Conservation (phyloP, 148 eudicot species). For the Polygonum maritimum region DNA sequence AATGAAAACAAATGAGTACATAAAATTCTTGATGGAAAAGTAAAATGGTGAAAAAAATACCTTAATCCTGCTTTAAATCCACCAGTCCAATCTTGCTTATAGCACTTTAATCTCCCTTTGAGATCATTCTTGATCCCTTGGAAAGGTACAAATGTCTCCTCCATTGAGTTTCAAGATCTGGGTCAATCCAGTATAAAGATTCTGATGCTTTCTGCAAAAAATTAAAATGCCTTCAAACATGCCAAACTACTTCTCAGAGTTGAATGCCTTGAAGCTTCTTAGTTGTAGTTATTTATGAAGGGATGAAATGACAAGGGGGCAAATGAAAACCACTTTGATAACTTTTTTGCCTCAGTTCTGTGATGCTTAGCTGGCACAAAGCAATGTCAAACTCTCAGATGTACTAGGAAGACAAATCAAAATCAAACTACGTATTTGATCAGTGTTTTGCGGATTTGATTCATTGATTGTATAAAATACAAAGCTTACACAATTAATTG, state of each 20-base stretch:
- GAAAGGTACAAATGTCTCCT: constrained; percentile 81
- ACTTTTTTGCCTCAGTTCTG: neutral
- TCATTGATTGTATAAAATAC: neutral
- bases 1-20: neutral
- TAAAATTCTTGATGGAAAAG: neutral
- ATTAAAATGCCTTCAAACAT: too few species aligned
- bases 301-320: neutral
- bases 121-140: constrained; percentile 78
- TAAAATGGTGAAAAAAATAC: constrained; percentile 19
- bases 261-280: neutral
- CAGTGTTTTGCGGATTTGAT: neutral
- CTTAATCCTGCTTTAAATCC: constrained; percentile 80
- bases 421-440: neutral
- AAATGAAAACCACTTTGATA: neutral
- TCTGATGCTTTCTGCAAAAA: neutral
- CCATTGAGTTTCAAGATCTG: constrained; percentile 29
- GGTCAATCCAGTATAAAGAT: neutral
- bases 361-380: neutral
- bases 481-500: neutral
- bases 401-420: neutral
- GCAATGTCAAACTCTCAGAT: neutral
- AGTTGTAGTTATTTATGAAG: neutral
- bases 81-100: constrained; percentile 87
- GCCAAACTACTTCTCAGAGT: neutral
- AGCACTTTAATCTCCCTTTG: constrained; percentile 49